These are phyloP conservation scores for Solanum pimpinellifolium DNA, from an alignment of 257 asterid genomes.

Conservation along the genomic window DNA sequence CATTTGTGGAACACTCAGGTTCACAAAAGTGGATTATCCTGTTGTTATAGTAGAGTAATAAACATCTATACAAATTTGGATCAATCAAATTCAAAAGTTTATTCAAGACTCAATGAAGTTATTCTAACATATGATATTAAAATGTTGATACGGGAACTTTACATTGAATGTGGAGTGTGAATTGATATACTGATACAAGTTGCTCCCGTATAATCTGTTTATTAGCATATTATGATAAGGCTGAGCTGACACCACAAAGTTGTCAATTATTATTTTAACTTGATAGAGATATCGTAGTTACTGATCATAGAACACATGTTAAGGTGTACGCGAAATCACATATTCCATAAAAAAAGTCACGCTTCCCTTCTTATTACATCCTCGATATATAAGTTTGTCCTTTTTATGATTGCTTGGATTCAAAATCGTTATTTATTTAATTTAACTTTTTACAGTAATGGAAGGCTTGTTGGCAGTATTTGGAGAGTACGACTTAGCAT, in stretches of 20 bases:
- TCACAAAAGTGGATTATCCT: neutral
- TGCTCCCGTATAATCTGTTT: neutral
- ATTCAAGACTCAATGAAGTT: neutral
- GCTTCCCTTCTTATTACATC: neutral
- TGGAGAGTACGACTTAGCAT: conserved; percentile 70
- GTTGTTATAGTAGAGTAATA: neutral
- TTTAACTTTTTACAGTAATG: conserved; percentile 25
- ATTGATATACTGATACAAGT: neutral
- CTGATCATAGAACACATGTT: neutral
- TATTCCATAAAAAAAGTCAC: neutral
- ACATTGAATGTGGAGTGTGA: neutral
- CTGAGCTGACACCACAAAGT: neutral
- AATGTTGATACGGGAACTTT: neutral
- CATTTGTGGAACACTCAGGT: neutral
- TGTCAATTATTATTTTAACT: neutral
- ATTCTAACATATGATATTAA: neutral
- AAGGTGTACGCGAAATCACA: neutral
- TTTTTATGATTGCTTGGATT: neutral
- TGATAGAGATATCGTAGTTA: neutral
- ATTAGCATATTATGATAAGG: neutral
- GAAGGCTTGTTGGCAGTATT: conserved; percentile 74
- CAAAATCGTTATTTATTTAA: neutral
- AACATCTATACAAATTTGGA: neutral
- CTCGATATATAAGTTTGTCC: neutral
- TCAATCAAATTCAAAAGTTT: neutral